These are phyloP conservation scores for Mycena floridula DNA, from an alignment of 768 basidiomycete species.

Conservation along the genomic window DNA sequence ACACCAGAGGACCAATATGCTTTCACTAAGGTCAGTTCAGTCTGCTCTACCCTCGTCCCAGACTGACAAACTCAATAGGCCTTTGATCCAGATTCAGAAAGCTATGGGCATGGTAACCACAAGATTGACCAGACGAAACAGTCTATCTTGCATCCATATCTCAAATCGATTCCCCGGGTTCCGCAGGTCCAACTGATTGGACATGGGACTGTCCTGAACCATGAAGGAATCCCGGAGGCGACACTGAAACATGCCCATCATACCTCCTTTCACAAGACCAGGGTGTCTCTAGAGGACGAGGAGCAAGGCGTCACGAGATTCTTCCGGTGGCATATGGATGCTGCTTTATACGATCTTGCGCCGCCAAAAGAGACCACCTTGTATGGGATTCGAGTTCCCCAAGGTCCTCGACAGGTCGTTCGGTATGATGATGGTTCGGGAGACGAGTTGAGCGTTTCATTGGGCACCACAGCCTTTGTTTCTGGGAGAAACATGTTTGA, in stretches of 20 bases:
- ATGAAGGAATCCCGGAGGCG: conserved; percentile 46
- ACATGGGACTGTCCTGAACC: conserved; percentile 43
- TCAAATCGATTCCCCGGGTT: conserved; percentile 46
- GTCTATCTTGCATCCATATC: conserved; percentile 52
- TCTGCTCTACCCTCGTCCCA: background rate
- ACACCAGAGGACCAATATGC: conserved; percentile 49
- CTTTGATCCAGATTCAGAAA: conserved; percentile 41
- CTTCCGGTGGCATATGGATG: conserved; percentile 61
- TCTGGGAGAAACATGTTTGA: conserved; percentile 51
- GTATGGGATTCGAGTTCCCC: conserved; percentile 38
- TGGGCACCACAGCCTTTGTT: conserved; percentile 50
- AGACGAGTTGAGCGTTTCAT: conserved; percentile 48
- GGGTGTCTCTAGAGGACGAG: conserved; percentile 42
- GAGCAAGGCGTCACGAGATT: conserved; percentile 42
- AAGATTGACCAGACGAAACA: conserved; percentile 42
- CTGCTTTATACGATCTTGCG: conserved; percentile 38
- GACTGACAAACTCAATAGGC: conserved; percentile 22
- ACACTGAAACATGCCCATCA: conserved; percentile 53
- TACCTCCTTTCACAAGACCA: conserved; percentile 50
- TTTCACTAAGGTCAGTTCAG: conserved; percentile 38
- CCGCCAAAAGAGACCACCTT: conserved; percentile 51
- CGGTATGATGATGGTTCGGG: conserved; percentile 53
- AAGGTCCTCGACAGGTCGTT: conserved; percentile 34
- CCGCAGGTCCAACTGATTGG: conserved; percentile 50
- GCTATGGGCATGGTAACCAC: conserved; percentile 53